These are phyloP conservation scores for Ehretia macrophylla DNA, from an alignment of 257 asterid genomes.

Conservation along the genomic window DNA sequence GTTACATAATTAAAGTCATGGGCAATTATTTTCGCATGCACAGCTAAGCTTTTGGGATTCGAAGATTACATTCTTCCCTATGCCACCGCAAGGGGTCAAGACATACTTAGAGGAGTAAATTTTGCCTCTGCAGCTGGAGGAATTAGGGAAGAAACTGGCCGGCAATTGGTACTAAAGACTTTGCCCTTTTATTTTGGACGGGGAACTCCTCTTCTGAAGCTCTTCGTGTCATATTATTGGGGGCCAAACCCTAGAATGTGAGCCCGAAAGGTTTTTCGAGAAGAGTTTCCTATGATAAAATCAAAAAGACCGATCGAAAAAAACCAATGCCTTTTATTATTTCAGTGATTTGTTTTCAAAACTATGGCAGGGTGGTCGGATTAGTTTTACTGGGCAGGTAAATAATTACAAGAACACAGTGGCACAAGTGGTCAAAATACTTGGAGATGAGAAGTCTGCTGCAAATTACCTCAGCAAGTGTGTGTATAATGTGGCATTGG, in stretches of 20 bases:
- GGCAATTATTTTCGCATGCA: background rate
- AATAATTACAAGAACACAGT: constrained; percentile 10
- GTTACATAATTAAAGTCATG: too few species aligned
- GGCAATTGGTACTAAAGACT: constrained; percentile 26
- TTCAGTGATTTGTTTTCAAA: too few species aligned
- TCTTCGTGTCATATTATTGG: too few species aligned
- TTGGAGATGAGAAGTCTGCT: constrained; percentile 45
- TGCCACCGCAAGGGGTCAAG: constrained; percentile 27
- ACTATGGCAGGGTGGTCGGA: constrained; percentile 27
- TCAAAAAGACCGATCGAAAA: background rate
- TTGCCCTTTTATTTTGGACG: background rate
- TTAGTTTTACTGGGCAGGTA: constrained; percentile 2
- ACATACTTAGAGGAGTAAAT: constrained; percentile 43
- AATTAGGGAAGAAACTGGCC: constrained; percentile 49
- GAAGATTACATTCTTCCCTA: constrained; percentile 37
- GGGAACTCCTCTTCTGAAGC: too few species aligned
- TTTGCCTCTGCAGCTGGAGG: constrained; percentile 63
- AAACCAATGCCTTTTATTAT: too few species aligned
- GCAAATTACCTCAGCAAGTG: constrained; percentile 42
- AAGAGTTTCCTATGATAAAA: too few species aligned
- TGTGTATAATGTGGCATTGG: constrained; percentile 44
- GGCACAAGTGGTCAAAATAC: constrained; percentile 23
- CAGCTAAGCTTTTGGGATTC: constrained; percentile 54
- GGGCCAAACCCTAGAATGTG: too few species aligned
- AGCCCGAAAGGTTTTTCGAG: too few species aligned